Evolutionary conservation across 148 eudicot genomes (phyloP).

Genomic region (Camellia sinensis): DNA sequence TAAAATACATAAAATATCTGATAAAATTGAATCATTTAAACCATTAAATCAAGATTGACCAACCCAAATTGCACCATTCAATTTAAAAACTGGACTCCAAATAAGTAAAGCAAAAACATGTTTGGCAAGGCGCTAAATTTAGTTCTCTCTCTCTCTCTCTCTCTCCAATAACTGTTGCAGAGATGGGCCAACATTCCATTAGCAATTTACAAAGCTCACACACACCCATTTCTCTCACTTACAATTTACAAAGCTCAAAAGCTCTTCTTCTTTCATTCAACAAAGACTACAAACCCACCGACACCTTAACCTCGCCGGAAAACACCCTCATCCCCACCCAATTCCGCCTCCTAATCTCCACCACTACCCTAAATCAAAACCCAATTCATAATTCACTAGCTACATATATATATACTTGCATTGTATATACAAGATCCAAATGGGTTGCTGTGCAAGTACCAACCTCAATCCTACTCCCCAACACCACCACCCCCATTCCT

Average conservation of each 20-base stretch:
- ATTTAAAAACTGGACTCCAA: too few species aligned
- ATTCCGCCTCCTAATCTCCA: background rate
- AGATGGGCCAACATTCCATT: background rate
- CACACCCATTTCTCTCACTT: background rate
- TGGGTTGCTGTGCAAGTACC: constrained; percentile 66
- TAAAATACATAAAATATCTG: too few species aligned
- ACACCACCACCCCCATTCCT: constrained; percentile 10
- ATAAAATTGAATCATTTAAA: too few species aligned
- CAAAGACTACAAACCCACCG: background rate
- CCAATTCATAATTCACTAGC: background rate
- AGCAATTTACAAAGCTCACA: background rate
- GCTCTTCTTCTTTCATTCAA: background rate
- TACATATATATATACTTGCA: background rate
- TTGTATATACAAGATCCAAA: constrained; percentile 1
- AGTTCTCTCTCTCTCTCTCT: background rate
- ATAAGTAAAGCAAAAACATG: too few species aligned
- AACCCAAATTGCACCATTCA: too few species aligned
- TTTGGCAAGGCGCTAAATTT: background rate
- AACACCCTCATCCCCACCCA: background rate
- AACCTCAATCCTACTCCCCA: constrained; percentile 18
- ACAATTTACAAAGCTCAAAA: background rate
- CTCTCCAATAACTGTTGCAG: background rate
- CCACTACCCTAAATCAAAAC: background rate
- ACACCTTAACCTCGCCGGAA: constrained; percentile 8
- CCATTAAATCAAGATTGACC: too few species aligned